Percentiles rank a stretch among this genome's conserved stretches.
Evolutionary conservation across 106 monocot species (phyloP).

Genomic region (Dioscorea alata): DNA sequence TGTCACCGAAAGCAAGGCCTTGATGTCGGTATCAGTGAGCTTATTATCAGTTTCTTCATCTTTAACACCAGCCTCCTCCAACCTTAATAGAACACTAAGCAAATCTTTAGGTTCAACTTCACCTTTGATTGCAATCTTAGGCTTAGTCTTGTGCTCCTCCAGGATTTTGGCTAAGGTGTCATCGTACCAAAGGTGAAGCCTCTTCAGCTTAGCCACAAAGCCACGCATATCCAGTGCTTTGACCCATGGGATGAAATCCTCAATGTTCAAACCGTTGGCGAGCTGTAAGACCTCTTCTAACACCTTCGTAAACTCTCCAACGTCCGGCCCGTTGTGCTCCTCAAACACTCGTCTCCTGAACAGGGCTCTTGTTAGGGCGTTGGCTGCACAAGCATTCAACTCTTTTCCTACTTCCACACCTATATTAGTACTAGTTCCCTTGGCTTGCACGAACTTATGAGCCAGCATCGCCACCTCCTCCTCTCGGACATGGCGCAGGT

Average conservation of each 20-base stretch:
- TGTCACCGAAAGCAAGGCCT: too few species aligned
- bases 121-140: neutral
- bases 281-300: conserved; percentile 42
- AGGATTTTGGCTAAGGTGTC: conserved; percentile 24
- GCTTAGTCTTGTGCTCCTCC: conserved; percentile 12
- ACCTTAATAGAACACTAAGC: conserved; percentile 26
- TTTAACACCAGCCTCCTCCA: conserved; percentile 9
- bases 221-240: conserved; percentile 34
- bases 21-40: conserved; percentile 30
- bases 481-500: conserved; percentile 21
- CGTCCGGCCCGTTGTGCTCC: conserved; percentile 1
- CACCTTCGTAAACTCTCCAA: conserved; percentile 44
- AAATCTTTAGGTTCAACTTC: conserved; percentile 9
- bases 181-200: conserved; percentile 26
- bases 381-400: conserved; percentile 30
- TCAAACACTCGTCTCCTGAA: conserved; percentile 34
- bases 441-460: neutral
- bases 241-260: conserved; percentile 40
- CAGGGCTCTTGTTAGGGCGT: conserved; percentile 33
- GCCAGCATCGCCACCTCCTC: conserved; percentile 20
- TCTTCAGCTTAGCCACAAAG: conserved; percentile 47
- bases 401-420: conserved; percentile 16
- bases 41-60: conserved; percentile 10
- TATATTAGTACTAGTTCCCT: too few species aligned
- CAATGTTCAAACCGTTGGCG: conserved; percentile 36